A percentile compares a stretch with the other conserved stretches of the same genome.
Conservation (phyloP, 1,284 basidiomycete species). For the Moesziomyces parantarcticus region DNA sequence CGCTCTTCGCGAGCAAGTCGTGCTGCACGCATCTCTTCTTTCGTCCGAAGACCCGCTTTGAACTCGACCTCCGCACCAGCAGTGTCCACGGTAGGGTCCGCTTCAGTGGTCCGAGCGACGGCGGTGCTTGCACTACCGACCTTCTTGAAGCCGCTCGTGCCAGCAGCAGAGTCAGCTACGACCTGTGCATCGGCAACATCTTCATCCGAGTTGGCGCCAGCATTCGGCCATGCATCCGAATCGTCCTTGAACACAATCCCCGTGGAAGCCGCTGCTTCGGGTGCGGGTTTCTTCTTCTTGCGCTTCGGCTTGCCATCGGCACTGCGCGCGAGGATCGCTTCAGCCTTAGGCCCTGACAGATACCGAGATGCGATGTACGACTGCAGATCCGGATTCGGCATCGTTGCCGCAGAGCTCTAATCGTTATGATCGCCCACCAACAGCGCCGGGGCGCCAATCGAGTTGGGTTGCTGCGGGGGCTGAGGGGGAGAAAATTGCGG, state of each 20-base stretch:
- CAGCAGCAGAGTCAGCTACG: slow-evolving; percentile 3
- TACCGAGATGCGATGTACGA: slow-evolving; percentile 75
- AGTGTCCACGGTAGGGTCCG: neutral
- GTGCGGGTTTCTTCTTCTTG: slow-evolving; percentile 75
- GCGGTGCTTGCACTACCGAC: slow-evolving; percentile 4
- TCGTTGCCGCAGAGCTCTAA: slow-evolving; percentile 9
- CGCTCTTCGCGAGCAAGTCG: slow-evolving; percentile 39
- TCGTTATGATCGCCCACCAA: neutral
- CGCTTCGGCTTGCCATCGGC: slow-evolving; percentile 74
- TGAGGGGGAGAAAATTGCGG: neutral
- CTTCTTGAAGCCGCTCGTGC: slow-evolving; percentile 31
- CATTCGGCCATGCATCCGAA: slow-evolving; percentile 32
- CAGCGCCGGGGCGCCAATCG: neutral
- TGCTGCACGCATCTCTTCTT: slow-evolving; percentile 53
- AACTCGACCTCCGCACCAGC: slow-evolving; percentile 11
- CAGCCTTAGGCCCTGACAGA: slow-evolving; percentile 96
- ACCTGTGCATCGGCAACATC: slow-evolving; percentile 54
- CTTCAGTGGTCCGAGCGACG: neutral
- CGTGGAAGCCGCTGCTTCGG: slow-evolving; percentile 7
- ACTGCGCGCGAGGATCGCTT: slow-evolving; percentile 84
- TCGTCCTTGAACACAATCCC: slow-evolving; percentile 60
- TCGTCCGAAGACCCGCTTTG: slow-evolving; percentile 45
- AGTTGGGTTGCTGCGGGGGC: neutral
- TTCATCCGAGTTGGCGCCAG: slow-evolving; percentile 13
- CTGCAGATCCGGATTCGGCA: slow-evolving; percentile 69